Evolutionary conservation across 2,329 filamentous ascomycete species (phyloP), one percentile per base, ranked within the genome.

Genomic region (Aspergillus cejpii): DNA sequence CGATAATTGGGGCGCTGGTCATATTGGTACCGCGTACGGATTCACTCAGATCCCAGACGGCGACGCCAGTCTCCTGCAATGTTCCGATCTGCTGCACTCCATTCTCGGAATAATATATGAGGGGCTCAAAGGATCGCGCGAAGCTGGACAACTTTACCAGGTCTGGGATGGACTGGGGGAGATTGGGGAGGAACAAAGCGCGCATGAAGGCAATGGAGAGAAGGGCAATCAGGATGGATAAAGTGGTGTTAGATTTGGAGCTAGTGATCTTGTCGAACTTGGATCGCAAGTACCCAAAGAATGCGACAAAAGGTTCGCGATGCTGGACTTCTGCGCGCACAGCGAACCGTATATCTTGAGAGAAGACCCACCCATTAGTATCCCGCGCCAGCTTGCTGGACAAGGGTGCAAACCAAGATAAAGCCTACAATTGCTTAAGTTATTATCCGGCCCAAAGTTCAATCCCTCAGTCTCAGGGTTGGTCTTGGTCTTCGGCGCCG

Each of bases 91-190:
- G 89, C 28, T 83, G 79, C 34, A 89, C 83, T 6, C 89, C 89
- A 61, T 90, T 85, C 60, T 96, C 89, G 0, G 89, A 94, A 63
- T 94, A 95, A 71, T 92, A 92, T 50, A 97, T 94, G 36, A 96
- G 77, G 5, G 91, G 91, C 65, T 96, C 91, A 60, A 96, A 94
- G 7, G 88, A 88, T 57, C 87, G 87, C 39, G 90, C 90, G 53
- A 97, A 80, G 41, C 85, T 83, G 3, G 90, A 90, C 19, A 96
- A 84, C 64, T 94, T 95, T 62, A 95, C 84, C 12, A 97, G 76
- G 62, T 96, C 90, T 0, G 87, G 87, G 2, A 85, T 83, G 1
- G 85, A 79, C 10, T 75, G 81, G 28, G 78, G 75, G 4, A 73
- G 66, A 23, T 81, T 83, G 8, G 88, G 86, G 47, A 84, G 76